phyloP scores from a whole-genome alignment of 495 filamentous ascomycete species.

The Stereocaulon alpinum region DNA sequence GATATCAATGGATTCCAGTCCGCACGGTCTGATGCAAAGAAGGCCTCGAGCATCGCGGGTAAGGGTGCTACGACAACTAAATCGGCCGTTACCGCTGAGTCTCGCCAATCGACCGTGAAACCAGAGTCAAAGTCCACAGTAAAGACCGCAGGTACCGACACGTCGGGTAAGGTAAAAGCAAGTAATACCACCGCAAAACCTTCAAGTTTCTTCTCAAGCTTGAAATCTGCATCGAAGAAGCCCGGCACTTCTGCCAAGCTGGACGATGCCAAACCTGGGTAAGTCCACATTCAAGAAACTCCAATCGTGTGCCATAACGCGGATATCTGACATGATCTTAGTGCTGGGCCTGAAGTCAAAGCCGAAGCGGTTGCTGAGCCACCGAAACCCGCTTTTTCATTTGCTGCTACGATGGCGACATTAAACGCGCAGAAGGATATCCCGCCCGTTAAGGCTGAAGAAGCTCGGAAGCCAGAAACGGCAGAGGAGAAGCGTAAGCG shows the following conservation, averaged over 20 bases:
- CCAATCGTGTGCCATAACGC: not conserved
- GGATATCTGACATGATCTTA: slow-evolving; percentile 12
- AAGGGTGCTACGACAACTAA: slow-evolving; percentile 12
- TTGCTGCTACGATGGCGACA: slow-evolving; percentile 52
- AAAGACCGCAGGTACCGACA: slow-evolving; percentile 6
- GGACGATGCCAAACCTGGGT: slow-evolving; percentile 22
- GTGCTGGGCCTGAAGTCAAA: slow-evolving; percentile 33
- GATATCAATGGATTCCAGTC: slow-evolving; percentile 39
- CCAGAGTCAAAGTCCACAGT: slow-evolving; percentile 27
- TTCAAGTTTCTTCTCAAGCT: slow-evolving; percentile 45
- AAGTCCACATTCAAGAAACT: not conserved
- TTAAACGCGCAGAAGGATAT: slow-evolving; percentile 55
- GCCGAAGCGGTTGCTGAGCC: slow-evolving; percentile 27
- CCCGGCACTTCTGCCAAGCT: slow-evolving; percentile 39
- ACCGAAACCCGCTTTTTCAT: slow-evolving; percentile 41
- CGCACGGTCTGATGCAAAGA: slow-evolving; percentile 36
- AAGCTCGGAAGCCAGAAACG: slow-evolving; percentile 56
- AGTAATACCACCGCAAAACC: slow-evolving; percentile 46
- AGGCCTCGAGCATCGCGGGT: slow-evolving; percentile 30
- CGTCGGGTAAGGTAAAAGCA: slow-evolving; percentile 35
- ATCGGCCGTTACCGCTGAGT: slow-evolving; percentile 11
- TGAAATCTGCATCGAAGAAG: slow-evolving; percentile 52
- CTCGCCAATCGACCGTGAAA: slow-evolving; percentile 7
- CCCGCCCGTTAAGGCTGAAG: slow-evolving; percentile 40
- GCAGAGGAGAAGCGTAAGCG: slow-evolving; percentile 62